Evolutionary conservation across 1,139 yeast genomes (phyloP).

Genomic region (Suhomyces chickasaworum): DNA sequence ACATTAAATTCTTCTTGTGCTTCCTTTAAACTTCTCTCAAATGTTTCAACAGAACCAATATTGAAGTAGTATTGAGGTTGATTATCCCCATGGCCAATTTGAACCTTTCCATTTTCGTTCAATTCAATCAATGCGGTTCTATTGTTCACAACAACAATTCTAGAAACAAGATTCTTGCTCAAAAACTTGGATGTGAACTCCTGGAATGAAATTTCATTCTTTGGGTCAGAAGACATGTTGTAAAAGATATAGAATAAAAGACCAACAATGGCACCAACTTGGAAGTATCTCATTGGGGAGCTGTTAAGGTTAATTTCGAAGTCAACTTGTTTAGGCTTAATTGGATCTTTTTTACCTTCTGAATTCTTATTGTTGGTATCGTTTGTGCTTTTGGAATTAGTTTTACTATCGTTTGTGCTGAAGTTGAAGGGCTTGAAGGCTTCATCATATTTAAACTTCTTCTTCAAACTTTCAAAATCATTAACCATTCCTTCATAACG

Average conservation of each 20-base stretch:
- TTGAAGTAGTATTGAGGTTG: slow-evolving; percentile 50
- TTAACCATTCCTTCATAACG: slow-evolving; percentile 16
- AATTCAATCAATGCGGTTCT: slow-evolving; percentile 42
- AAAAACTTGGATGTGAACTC: slow-evolving; percentile 45
- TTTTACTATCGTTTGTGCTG: slow-evolving; percentile 4
- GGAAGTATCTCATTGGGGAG: slow-evolving; percentile 32
- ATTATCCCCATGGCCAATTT: slow-evolving; percentile 24
- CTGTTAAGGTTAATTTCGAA: slow-evolving; percentile 30
- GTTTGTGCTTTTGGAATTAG: not conserved
- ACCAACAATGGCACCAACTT: slow-evolving; percentile 34
- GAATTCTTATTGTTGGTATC: slow-evolving; percentile 2
- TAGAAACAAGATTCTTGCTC: slow-evolving; percentile 40
- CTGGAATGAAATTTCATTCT: slow-evolving; percentile 46
- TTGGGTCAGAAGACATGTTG: slow-evolving; percentile 21
- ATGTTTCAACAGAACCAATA: slow-evolving; percentile 90
- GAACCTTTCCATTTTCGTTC: slow-evolving; percentile 39
- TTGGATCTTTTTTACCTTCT: slow-evolving; percentile 11
- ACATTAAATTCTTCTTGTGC: slow-evolving; percentile 72
- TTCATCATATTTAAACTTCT: slow-evolving; percentile 12
- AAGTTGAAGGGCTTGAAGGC: slow-evolving; percentile 13
- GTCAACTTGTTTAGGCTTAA: slow-evolving; percentile 20
- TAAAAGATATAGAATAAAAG: slow-evolving; percentile 26
- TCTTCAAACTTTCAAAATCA: slow-evolving; percentile 16
- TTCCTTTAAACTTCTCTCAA: slow-evolving; percentile 78
- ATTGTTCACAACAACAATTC: slow-evolving; percentile 42